Conservation (phyloP, 352 stramenopile species). For the Phytophthora quininea region DNA sequence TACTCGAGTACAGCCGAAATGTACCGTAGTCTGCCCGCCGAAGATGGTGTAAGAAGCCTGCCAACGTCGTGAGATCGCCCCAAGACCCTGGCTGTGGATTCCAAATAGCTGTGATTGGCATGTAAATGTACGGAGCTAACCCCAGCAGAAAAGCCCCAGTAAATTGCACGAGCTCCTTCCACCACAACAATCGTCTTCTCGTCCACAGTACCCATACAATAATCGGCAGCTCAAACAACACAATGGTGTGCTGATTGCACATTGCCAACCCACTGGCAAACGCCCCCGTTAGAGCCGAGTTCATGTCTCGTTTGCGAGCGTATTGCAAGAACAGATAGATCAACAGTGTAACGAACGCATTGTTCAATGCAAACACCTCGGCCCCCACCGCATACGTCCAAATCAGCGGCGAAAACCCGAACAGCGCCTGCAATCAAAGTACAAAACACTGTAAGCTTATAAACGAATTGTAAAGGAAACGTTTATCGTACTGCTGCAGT, state of each 20-base stretch:
- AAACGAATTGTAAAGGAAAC: neutral
- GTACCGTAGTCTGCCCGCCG: constrained; percentile 93
- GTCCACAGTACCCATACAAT: constrained; percentile 77
- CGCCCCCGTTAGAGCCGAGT: constrained; percentile 62
- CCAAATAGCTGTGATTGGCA: constrained; percentile 74
- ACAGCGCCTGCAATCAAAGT: constrained; percentile 58
- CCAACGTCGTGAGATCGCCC: constrained; percentile 88
- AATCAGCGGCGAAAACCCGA: constrained; percentile 92
- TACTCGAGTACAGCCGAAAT: constrained; percentile 91
- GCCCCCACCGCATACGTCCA: constrained; percentile 95
- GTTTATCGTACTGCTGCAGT: constrained; percentile 52
- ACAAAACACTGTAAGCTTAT: neutral
- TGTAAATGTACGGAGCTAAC: constrained; percentile 86
- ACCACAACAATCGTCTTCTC: constrained; percentile 33
- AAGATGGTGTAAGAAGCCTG: constrained; percentile 92
- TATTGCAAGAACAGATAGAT: constrained; percentile 71
- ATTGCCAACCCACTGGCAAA: constrained; percentile 92
- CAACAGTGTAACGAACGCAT: constrained; percentile 88
- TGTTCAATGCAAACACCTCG: constrained; percentile 98
- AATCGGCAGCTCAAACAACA: constrained; percentile 93
- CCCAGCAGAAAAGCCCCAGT: constrained; percentile 72
- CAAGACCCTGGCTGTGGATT: constrained; percentile 90
- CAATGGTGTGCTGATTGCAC: constrained; percentile 96
- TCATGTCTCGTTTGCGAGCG: constrained; percentile 23
- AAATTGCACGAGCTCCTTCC: constrained; percentile 49